Base-by-base conservation (phyloP, 2,329 filamentous ascomycete species). In the Helotiales sp. region DNA sequence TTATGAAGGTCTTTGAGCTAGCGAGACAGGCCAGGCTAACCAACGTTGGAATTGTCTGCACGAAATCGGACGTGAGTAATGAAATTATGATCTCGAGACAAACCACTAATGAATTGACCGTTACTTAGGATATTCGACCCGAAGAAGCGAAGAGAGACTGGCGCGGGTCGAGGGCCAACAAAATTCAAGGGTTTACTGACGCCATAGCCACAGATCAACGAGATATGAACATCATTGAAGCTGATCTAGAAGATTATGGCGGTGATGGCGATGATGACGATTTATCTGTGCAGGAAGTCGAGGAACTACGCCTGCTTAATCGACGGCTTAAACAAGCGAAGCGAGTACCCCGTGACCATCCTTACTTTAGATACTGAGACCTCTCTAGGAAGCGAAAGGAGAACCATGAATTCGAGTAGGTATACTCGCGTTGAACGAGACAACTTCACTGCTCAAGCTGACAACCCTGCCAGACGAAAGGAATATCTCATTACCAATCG, bases 401-500 rank as follows among this genome's bases (percentile, higher is more conserved):
- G 9, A n/a, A 31, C 6, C 57, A 55, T 25, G 33, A 66, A 19
- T 22, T 50, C 10, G 51, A 59, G 5, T 42, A 59, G 8, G 49
- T 53, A 33, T 8, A 12, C 40, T 24, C 1, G 13, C 42, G 53
- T n/a, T 54, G 8, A 51, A 36, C 5, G 6, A 55, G 31, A 17
- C 5, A 29, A 52, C 15, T 15, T 29, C 29, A n/a, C 19, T 57
- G 27, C 15, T 34, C 19, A n/a, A 52, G 36, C 40, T 57, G 25
- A 57, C 24, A 10, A 29, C 13, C 19, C 33, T 55, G 44, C 15
- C 52, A 75, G 72, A 27, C 66, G 76, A 1, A 65, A 67, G n/a
- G 15, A 60, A 4, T 73, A 71, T 13, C 61, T 79, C 0, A 68
- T 80, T 8, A 63, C 56, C 3, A 71, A 65, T 8, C 74, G 78